Evolutionary conservation across 2,329 filamentous ascomycete genomes (phyloP).

Genomic region (Alternaria triticina): DNA sequence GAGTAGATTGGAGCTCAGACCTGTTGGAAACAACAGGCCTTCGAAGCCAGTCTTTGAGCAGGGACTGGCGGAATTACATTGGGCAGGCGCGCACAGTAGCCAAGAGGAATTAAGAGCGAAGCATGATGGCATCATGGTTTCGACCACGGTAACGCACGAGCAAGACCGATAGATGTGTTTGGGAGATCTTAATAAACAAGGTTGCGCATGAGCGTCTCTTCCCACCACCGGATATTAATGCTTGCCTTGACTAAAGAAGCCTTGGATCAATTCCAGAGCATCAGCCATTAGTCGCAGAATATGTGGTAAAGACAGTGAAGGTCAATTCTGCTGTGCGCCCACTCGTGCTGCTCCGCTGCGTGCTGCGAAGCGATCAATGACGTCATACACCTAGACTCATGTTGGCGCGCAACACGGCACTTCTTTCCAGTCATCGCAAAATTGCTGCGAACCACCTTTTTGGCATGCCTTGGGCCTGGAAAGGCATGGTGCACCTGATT

Average conservation of each 20-base stretch:
- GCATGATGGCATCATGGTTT: constrained; percentile 7
- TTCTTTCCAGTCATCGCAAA: neutral
- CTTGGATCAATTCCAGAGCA: neutral
- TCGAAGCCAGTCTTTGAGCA: neutral
- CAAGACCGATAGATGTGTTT: neutral
- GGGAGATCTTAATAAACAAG: neutral
- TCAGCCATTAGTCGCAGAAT: neutral
- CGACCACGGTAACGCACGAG: neutral
- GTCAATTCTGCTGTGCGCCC: neutral
- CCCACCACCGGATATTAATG: neutral
- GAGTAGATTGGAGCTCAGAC: neutral
- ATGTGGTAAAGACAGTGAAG: neutral
- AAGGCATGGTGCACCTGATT: neutral
- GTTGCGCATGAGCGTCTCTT: neutral
- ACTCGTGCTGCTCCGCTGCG: neutral
- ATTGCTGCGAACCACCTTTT: neutral
- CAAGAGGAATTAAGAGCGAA: constrained; percentile 13
- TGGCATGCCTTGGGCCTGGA: neutral
- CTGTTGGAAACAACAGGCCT: neutral
- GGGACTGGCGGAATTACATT: neutral
- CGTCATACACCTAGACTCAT: neutral
- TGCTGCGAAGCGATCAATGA: neutral
- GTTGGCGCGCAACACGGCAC: neutral
- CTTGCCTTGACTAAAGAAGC: neutral
- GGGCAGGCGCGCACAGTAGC: constrained; percentile 8